Conservation (phyloP, 495 filamentous ascomycete genomes). For the Aeminium ludgeri region DNA sequence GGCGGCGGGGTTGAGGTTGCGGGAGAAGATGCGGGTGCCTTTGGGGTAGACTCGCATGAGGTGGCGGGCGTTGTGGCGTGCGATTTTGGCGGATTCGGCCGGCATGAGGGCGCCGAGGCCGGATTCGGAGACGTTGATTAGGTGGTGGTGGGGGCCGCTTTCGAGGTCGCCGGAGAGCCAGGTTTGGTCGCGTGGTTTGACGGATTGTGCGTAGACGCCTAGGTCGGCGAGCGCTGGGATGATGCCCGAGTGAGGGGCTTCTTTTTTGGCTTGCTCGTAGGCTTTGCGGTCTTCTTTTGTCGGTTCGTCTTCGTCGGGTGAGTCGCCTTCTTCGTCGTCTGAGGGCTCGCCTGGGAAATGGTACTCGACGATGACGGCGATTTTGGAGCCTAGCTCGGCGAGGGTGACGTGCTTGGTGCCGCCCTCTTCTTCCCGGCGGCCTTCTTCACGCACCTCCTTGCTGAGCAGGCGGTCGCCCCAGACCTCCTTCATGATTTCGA, state of each 20-base stretch:
- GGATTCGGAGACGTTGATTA: constrained; percentile 40
- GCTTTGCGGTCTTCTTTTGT: constrained; percentile 24
- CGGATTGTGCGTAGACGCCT: constrained; percentile 39
- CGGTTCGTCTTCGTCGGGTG: constrained; percentile 26
- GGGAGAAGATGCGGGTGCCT: constrained; percentile 37
- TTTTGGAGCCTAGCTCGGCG: constrained; percentile 32
- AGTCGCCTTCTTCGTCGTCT: background rate
- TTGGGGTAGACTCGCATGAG: constrained; percentile 42
- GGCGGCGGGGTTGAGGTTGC: constrained; percentile 32
- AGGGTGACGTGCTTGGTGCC: constrained; percentile 28
- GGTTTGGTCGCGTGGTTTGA: constrained; percentile 36
- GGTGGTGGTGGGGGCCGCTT: constrained; percentile 35
- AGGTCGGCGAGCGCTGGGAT: constrained; percentile 37
- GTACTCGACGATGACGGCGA: constrained; percentile 39
- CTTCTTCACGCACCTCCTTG: constrained; percentile 28
- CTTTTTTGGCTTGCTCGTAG: constrained; percentile 29
- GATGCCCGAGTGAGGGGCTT: constrained; percentile 24
- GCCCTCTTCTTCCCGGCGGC: constrained; percentile 27
- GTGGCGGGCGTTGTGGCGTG: constrained; percentile 33
- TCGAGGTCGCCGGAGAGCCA: constrained; percentile 30
- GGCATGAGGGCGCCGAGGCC: constrained; percentile 28
- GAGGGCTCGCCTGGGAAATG: too few species aligned
- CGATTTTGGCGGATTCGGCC: constrained; percentile 24
- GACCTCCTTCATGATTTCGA: constrained; percentile 37
- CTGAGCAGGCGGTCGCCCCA: constrained; percentile 34